These are phyloP conservation scores for Bonia amplexicaulis DNA, from an alignment of 176 grass and related monocot species.

Conservation along the genomic window DNA sequence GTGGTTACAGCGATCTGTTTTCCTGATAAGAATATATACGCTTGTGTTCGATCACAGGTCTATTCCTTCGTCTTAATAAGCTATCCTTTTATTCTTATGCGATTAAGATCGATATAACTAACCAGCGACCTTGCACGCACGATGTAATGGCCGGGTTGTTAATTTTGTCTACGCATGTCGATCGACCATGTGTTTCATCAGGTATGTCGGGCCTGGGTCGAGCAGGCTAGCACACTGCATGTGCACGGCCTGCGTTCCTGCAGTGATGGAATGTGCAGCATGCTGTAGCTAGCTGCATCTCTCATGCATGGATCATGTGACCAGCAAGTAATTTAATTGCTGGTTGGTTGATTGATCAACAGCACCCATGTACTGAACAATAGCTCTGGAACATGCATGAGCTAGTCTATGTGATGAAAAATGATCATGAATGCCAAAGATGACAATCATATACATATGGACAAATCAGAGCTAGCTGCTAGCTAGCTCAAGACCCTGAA, in stretches of 20 bases:
- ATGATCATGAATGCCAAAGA: not conserved
- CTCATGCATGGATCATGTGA: not conserved
- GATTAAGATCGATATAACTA: not conserved
- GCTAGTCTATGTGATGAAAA: not conserved
- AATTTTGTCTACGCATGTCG: not conserved
- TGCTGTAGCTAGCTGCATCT: not conserved
- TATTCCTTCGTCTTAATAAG: not conserved
- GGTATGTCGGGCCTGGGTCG: not conserved
- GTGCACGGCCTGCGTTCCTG: not conserved
- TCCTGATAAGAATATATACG: not conserved
- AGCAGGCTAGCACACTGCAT: not conserved
- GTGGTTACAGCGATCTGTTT: not conserved
- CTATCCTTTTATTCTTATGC: not conserved
- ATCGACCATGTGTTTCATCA: not conserved
- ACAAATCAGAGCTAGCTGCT: not conserved
- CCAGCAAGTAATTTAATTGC: not conserved
- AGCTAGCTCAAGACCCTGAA: not conserved
- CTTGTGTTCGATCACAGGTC: not conserved
- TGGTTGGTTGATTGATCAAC: not conserved
- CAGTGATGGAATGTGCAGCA: not conserved
- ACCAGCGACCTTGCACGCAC: not conserved
- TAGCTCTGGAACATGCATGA: not conserved
- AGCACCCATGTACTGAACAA: not conserved
- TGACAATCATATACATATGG: not conserved
- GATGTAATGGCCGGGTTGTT: not conserved